These are phyloP conservation scores for Salvia sclarea DNA, from an alignment of 305 asterid genomes.

Conservation along the genomic window DNA sequence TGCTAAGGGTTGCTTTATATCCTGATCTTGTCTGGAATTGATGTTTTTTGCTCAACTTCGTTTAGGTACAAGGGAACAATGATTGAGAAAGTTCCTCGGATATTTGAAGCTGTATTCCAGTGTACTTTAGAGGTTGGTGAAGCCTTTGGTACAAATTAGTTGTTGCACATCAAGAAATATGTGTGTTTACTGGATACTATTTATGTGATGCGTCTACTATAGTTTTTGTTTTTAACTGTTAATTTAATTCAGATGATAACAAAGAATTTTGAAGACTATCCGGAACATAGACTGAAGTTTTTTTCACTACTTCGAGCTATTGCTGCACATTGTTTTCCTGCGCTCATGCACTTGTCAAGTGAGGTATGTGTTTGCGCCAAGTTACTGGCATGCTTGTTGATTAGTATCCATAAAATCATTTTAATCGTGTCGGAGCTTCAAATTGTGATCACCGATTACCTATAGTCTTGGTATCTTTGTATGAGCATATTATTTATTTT, in stretches of 20 bases:
- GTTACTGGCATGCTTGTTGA: background rate
- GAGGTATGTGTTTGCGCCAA: slow-evolving; percentile 56
- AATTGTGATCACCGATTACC: background rate
- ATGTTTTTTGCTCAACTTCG: slow-evolving; percentile 30
- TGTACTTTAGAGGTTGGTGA: slow-evolving; percentile 92
- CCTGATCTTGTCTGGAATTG: slow-evolving; percentile 12
- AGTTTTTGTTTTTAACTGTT: slow-evolving; percentile 17
- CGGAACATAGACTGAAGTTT: slow-evolving; percentile 96
- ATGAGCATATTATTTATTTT: slow-evolving; percentile 19
- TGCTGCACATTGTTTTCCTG: slow-evolving; percentile 87
- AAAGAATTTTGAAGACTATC: slow-evolving; percentile 95
- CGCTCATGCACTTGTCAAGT: slow-evolving; percentile 79
- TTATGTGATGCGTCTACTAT: background rate
- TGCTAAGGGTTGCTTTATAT: slow-evolving; percentile 1
- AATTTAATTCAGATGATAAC: slow-evolving; percentile 74
- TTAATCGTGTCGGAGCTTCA: slow-evolving; percentile 3
- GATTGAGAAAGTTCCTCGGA: slow-evolving; percentile 94
- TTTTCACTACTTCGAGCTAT: slow-evolving; percentile 93
- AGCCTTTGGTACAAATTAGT: slow-evolving; percentile 10
- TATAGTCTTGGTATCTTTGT: slow-evolving; percentile 2
- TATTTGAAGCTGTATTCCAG: slow-evolving; percentile 96
- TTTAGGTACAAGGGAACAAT: slow-evolving; percentile 83
- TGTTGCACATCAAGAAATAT: background rate
- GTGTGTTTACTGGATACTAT: background rate
- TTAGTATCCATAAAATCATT: background rate